Base-by-base conservation (phyloP, 192 early-diverging fungal genomes). In the Spizellomyces sp. region DNA sequence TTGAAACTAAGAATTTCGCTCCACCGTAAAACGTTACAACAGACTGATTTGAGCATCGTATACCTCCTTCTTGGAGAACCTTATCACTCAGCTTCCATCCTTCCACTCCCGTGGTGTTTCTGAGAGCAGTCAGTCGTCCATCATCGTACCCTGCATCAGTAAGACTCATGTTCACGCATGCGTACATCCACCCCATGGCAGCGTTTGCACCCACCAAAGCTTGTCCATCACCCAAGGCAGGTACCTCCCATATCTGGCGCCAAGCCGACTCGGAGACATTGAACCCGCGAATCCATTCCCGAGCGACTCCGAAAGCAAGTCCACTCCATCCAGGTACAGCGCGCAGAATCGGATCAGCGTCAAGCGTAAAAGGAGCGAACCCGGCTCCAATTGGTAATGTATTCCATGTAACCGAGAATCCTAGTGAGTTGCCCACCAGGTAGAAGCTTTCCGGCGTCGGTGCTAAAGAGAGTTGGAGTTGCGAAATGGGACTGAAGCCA, bases 311-410 rank as follows among this genome's bases (percentile, higher is more conserved):
- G 36, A 61, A 58, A 15, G 27, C 27, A 6, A 41, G 0, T 8
- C 27, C 67, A 17, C 42, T 21, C 67, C 67, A 69, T 22, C n/a
- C 67, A 17, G 67, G 52, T 9, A 69, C 52, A n/a, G 36, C 45
- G 19, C 21, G 67, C 10, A 69, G 5, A 36, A 36, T 12, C 9
- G 55, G 15, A 15, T 8, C 17, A 17, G 55, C 45, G 7, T 42
- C 21, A n/a, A 59, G 27, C 55, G 46, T 58, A 3, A 4, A 44
- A 27, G 67, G 52, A 41, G 56, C 42, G 17, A 43, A 19, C n/a
- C 27, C 42, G 14, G 17, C 64, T 8, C 21, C 15, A 45, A n/a
- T 17, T 4, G 64, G 64, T 14, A 65, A 17, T 19, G 36, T 65
- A n/a, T 47, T n/a, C 67, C 67, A 69, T n/a, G 22, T 15, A 9